A percentile compares a stretch with the other conserved stretches of the same genome.
These are phyloP conservation scores for Solanum chiquidenum DNA, from an alignment of 257 asterid species.

Conservation along the genomic window DNA sequence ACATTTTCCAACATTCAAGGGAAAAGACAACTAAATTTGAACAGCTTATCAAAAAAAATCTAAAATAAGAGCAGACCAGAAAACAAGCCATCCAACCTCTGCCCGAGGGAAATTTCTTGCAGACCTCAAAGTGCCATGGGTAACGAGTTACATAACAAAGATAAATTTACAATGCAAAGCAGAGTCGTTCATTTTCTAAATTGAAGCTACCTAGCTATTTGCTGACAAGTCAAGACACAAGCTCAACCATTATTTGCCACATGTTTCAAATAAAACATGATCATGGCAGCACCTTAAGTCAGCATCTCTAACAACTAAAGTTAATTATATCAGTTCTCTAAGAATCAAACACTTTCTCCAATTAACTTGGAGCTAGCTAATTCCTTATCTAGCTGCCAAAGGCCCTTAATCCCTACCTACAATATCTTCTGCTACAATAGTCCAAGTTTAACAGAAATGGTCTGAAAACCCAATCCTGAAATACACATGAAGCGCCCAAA, in stretches of 20 bases:
- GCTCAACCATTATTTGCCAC: not conserved
- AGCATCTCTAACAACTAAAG: not conserved
- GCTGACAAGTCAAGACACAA: not conserved
- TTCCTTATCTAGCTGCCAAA: not conserved
- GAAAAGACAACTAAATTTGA: not conserved
- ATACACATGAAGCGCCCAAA: not conserved
- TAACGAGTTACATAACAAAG: not conserved
- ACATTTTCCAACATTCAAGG: not conserved
- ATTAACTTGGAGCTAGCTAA: not conserved
- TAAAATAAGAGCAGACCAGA: not conserved
- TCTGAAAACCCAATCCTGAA: not conserved
- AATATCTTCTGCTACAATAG: not conserved
- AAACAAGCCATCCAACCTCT: not conserved
- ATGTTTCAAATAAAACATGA: not conserved
- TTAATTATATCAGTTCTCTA: not conserved
- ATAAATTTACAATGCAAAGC: not conserved
- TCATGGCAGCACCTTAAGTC: not conserved
- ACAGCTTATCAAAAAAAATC: not conserved
- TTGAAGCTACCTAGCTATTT: not conserved
- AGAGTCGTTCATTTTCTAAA: not conserved
- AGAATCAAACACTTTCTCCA: not conserved
- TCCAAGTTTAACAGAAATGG: not conserved
- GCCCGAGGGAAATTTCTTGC: not conserved
- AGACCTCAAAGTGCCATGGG: not conserved
- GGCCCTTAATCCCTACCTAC: not conserved